Conservation (phyloP, 208 protist species). For the Leishmania martiniquensis region DNA sequence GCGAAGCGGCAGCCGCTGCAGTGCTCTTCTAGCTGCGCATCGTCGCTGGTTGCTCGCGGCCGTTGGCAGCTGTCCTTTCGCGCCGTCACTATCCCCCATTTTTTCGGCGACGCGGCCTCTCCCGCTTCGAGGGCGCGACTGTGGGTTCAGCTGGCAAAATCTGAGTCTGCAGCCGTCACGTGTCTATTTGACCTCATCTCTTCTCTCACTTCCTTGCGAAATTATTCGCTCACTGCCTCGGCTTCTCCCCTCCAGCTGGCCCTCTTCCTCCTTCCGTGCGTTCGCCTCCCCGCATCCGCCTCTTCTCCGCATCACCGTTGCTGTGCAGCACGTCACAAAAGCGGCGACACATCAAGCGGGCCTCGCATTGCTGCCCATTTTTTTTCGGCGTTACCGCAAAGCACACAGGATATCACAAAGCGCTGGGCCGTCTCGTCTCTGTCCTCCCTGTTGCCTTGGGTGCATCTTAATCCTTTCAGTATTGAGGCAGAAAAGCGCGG, state of each 20-base stretch:
- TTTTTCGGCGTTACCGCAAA: neutral
- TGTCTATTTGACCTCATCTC: neutral
- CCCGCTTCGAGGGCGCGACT: neutral
- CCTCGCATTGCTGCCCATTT: neutral
- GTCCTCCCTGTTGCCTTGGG: neutral
- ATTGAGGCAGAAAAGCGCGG: neutral
- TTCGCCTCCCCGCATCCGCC: neutral
- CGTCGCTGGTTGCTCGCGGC: neutral
- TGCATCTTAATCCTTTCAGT: neutral
- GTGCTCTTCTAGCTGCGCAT: neutral
- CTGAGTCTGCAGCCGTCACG: too few relatives aligned
- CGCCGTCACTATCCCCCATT: neutral
- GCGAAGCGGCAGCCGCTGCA: neutral
- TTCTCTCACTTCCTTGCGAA: neutral
- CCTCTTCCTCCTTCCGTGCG: neutral
- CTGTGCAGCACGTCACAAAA: too few relatives aligned
- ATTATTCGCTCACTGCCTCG: neutral
- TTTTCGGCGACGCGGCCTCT: neutral
- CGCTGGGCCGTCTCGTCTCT: neutral
- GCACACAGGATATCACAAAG: too few relatives aligned
- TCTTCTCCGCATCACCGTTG: neutral
- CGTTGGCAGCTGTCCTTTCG: neutral
- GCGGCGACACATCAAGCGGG: neutral
- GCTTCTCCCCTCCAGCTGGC: too few relatives aligned
- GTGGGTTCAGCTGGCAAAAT: neutral